A percentile compares a stretch with the other conserved stretches of the same genome.
Conservation (phyloP, 2,329 filamentous ascomycete genomes). For the Aureobasidium sp. region DNA sequence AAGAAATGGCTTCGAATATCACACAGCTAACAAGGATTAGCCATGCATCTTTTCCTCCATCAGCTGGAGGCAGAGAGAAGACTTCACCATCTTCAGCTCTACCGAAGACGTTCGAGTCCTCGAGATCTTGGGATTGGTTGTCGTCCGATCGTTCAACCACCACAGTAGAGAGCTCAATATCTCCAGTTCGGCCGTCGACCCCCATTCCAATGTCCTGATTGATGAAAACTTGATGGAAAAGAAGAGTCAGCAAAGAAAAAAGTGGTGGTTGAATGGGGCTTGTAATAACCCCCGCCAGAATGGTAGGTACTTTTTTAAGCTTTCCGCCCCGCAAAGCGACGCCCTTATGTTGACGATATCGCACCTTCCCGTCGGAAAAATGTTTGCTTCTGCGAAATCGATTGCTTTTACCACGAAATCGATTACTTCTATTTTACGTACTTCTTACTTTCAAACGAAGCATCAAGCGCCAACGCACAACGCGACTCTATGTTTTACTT, state of each 20-base stretch:
- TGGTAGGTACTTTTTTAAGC: neutral
- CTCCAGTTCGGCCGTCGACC: neutral
- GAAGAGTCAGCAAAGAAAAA: neutral
- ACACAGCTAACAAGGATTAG: constrained; percentile 45
- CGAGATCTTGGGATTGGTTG: neutral
- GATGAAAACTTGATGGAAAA: neutral
- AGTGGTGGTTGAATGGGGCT: too few species aligned
- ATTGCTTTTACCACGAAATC: neutral
- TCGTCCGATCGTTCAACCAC: neutral
- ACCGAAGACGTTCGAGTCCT: neutral
- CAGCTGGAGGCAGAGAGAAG: constrained; percentile 38
- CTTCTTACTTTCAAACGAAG: neutral
- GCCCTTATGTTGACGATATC: neutral
- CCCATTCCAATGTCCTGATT: neutral
- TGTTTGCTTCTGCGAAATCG: neutral
- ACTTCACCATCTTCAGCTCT: constrained; percentile 2
- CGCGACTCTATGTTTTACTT: too few species aligned
- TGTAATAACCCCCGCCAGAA: neutral
- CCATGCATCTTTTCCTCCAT: constrained; percentile 46
- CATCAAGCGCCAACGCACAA: neutral
- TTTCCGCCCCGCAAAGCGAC: neutral
- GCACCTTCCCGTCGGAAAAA: neutral
- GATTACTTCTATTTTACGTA: neutral
- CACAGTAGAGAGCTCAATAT: neutral
- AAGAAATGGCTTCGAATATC: constrained; percentile 47